A percentile compares a stretch with the other conserved stretches of the same genome.
Conservation (phyloP, 1,139 yeast species). For the Yamadazyma dendronema region DNA sequence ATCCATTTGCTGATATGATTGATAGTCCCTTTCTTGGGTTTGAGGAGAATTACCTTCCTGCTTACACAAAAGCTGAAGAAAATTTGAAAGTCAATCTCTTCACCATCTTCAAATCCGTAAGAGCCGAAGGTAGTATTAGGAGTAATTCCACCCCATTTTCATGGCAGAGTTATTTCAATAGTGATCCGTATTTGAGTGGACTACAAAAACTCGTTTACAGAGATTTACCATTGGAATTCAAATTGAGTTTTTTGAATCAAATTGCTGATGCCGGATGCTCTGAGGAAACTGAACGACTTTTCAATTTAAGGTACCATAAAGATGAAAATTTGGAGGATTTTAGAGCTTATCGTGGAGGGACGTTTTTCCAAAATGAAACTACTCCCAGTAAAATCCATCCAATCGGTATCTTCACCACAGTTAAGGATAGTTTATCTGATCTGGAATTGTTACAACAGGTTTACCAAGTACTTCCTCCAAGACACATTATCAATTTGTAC, state of each 20-base stretch:
- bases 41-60: neutral
- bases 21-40: conserved; percentile 1
- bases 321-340: conserved; percentile 13
- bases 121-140: conserved; percentile 6
- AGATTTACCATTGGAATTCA: conserved; percentile 3
- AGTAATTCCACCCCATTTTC: conserved; percentile 10
- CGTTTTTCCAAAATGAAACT: conserved; percentile 1
- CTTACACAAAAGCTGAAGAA: conserved; percentile 1
- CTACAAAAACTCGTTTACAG: conserved; percentile 2
- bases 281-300: conserved; percentile 6
- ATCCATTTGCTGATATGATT: neutral
- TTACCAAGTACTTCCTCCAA: conserved; percentile 41
- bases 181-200: conserved; percentile 2
- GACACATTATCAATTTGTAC: conserved; percentile 42
- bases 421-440: conserved; percentile 22
- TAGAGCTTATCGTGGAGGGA: conserved; percentile 4
- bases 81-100: conserved; percentile 4
- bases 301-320: conserved; percentile 10
- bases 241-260: conserved; percentile 9
- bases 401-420: conserved; percentile 6
- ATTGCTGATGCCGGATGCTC: conserved; percentile 10
- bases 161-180: conserved; percentile 8
- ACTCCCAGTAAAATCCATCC: conserved; percentile 5
- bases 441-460: conserved; percentile 31
- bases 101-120: conserved; percentile 5